Evolutionary conservation across 768 basidiomycete species (phyloP).

Genomic region (Leccinellum albellum): DNA sequence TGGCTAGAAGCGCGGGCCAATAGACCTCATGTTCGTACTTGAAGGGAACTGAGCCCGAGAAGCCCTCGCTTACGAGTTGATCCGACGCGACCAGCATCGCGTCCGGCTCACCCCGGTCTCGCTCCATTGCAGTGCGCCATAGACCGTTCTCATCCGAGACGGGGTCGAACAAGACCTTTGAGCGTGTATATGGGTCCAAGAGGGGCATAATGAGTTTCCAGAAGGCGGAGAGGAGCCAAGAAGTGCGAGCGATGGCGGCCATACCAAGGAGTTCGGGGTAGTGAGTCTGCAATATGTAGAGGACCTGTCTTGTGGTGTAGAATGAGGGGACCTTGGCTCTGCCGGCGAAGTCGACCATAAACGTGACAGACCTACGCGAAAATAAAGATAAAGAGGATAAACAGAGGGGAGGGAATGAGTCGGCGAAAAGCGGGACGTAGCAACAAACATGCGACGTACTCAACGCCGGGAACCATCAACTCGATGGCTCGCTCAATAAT

Average conservation of each 20-base stretch:
- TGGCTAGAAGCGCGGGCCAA: slow-evolving; percentile 60
- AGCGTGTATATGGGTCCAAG: slow-evolving; percentile 75
- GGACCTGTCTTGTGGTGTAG: slow-evolving; percentile 35
- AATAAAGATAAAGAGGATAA: background rate
- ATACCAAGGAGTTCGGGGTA: background rate
- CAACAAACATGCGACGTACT: slow-evolving; percentile 45
- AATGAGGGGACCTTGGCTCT: slow-evolving; percentile 56
- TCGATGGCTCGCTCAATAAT: slow-evolving; percentile 74
- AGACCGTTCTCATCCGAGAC: slow-evolving; percentile 24
- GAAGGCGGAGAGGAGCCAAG: slow-evolving; percentile 70
- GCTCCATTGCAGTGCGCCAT: slow-evolving; percentile 22
- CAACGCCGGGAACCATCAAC: slow-evolving; percentile 77
- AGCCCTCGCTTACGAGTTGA: slow-evolving; percentile 66
- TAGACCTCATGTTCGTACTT: slow-evolving; percentile 72
- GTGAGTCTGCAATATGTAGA: slow-evolving; percentile 47
- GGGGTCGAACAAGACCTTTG: slow-evolving; percentile 75
- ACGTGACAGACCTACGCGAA: slow-evolving; percentile 11
- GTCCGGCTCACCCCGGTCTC: slow-evolving; percentile 14
- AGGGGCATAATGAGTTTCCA: slow-evolving; percentile 76
- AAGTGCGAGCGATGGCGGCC: slow-evolving; percentile 72
- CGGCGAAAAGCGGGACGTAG: background rate
- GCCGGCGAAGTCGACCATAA: slow-evolving; percentile 78
- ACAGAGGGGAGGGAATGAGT: background rate
- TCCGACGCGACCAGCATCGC: slow-evolving; percentile 56
- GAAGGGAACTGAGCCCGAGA: slow-evolving; percentile 68